phyloP scores from a whole-genome alignment of 352 stramenopile genomes.

The Phytophthora litchii region DNA sequence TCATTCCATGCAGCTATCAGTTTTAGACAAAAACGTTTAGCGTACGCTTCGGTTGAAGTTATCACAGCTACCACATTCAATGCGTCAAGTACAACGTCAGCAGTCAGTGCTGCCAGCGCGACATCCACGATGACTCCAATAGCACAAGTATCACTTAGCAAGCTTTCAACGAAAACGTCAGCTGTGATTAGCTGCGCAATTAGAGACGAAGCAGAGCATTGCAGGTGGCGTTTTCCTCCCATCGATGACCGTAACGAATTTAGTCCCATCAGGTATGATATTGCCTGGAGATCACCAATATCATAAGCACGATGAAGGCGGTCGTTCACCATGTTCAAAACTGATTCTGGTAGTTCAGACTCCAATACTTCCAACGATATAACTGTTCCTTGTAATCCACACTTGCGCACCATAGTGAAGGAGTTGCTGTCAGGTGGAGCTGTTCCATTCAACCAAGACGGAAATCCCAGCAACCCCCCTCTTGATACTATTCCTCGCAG shows the following conservation, averaged over 20 bases:
- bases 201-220: constrained; percentile 18
- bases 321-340: constrained; percentile 8
- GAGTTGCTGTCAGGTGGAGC: neutral
- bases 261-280: constrained; percentile 8
- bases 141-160: constrained; percentile 23
- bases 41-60: constrained; percentile 13
- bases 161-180: constrained; percentile 18
- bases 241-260: neutral
- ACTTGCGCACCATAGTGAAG: constrained; percentile 6
- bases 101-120: constrained; percentile 10
- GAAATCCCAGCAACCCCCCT: constrained; percentile 25
- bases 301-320: constrained; percentile 9
- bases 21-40: constrained; percentile 23
- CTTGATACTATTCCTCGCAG: constrained; percentile 15
- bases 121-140: constrained; percentile 22
- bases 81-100: constrained; percentile 15
- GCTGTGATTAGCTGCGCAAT: constrained; percentile 17
- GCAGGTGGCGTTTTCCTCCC: constrained; percentile 6
- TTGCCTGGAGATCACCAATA: constrained; percentile 6
- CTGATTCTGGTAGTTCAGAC: constrained; percentile 10
- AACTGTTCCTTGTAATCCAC: constrained; percentile 10
- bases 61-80: constrained; percentile 15
- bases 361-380: constrained; percentile 17
- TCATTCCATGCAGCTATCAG: neutral
- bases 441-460: constrained; percentile 9